Percentiles rank a stretch among this genome's conserved stretches.
phyloP scores from a whole-genome alignment of 2,329 filamentous ascomycete genomes.

The Monosporascus sp. region DNA sequence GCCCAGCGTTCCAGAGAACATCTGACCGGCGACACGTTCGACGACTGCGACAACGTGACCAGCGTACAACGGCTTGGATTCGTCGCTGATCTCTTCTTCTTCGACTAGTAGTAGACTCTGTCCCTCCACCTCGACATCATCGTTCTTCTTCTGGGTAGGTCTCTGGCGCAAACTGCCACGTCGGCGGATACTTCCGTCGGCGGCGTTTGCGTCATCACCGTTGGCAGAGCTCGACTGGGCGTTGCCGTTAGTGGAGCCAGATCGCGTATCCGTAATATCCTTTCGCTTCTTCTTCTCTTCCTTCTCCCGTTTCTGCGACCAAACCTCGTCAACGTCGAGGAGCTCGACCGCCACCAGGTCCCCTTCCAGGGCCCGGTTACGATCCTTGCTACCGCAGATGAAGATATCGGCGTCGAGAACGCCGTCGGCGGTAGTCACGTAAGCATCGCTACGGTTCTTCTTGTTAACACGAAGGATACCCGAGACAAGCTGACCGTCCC shows the following conservation, averaged over 20 bases:
- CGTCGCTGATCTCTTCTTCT: conserved; percentile 97
- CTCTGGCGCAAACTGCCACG: conserved; percentile 94
- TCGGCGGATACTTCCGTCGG: conserved; percentile 81
- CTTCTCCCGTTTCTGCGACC: conserved; percentile 97
- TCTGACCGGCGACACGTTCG: conserved; percentile 93
- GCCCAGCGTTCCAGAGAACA: conserved; percentile 96
- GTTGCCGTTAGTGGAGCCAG: conserved; percentile 67
- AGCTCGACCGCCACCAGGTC: conserved; percentile 94
- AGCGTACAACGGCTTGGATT: conserved; percentile 94
- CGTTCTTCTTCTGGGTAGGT: conserved; percentile 99
- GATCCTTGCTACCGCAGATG: conserved; percentile 98
- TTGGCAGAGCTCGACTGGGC: conserved; percentile 57
- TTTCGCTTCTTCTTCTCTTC: conserved; percentile 99
- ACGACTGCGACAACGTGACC: conserved; percentile 97
- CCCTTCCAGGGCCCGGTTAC: conserved; percentile 92
- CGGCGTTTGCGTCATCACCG: conserved; percentile 54
- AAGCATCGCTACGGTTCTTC: conserved; percentile 98
- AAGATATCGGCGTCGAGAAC: conserved; percentile 95
- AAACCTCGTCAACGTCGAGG: conserved; percentile 95
- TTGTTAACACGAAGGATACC: conserved; percentile 98
- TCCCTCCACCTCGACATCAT: conserved; percentile 97
- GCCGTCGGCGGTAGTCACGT: conserved; percentile 86
- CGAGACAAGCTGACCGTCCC: conserved; percentile 89
- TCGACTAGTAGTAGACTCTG: conserved; percentile 95
- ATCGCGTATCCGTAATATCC: conserved; percentile 89